phyloP scores from a whole-genome alignment of 306 rosid genomes.

The Prunus davidiana region DNA sequence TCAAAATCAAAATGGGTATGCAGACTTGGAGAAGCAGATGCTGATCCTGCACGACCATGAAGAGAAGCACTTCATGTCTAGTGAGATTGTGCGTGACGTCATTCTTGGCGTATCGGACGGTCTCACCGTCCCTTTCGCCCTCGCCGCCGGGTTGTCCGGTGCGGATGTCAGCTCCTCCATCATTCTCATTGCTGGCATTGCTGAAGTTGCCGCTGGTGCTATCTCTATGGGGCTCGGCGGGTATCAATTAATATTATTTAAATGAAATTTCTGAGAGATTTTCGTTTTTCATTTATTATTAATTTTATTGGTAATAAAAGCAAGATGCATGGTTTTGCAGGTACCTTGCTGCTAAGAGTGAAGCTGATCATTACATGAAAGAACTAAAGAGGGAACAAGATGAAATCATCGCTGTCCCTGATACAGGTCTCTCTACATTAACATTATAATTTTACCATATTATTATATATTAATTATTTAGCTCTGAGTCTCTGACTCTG shows the following conservation, averaged over 20 bases:
- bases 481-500: too few relatives aligned
- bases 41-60: constrained; percentile 38
- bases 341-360: constrained; percentile 90
- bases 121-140: constrained; percentile 53
- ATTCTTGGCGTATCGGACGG: constrained; percentile 52
- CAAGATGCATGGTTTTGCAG: constrained; percentile 21
- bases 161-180: constrained; percentile 44
- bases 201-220: constrained; percentile 56
- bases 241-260: constrained; percentile 17
- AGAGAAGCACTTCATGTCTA: constrained; percentile 56
- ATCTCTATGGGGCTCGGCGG: constrained; percentile 74
- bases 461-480: too few relatives aligned
- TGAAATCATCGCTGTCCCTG: constrained; percentile 70
- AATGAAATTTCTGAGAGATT: neutral
- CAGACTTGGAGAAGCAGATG: constrained; percentile 42
- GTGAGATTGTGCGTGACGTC: constrained; percentile 48
- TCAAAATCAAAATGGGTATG: neutral
- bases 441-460: neutral
- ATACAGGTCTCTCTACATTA: constrained; percentile 31
- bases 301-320: too few relatives aligned
- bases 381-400: constrained; percentile 85
- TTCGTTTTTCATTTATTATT: neutral
- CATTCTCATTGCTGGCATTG: constrained; percentile 47
- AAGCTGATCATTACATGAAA: constrained; percentile 73
- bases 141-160: constrained; percentile 47